Base-by-base conservation (phyloP, 192 early-diverging fungal genomes). In the Rhizoclosmatium globosum region DNA sequence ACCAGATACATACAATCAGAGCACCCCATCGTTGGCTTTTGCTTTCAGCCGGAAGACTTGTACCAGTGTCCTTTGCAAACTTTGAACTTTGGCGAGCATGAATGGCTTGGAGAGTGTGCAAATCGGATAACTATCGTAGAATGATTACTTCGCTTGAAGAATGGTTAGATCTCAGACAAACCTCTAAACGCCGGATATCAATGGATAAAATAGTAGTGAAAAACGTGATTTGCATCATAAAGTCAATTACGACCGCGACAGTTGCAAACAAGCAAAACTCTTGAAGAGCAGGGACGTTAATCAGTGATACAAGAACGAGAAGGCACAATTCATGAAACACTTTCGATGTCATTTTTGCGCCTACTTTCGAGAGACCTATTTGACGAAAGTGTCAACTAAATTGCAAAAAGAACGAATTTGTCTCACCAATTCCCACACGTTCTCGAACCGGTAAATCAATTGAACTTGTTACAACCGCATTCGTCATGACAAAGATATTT, bases 211-310 rank as follows among this genome's bases (percentile, higher is more conserved):
- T 90, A 0, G 93, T 90, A 44, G 90, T 86, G 65, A 94, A 94
- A 76, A 95, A 94, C 1, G 94, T 92, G 75, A 95, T 88, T 76
- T 94, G 92, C 64, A 95, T 73, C n/a, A 93, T 82, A 79, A 91
- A 94, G 78, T 94, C 93, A 67, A 95, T 91, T 11, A 94, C 81
- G 38, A 95, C 80, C 19, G 91, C 87, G 3, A 91, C 84, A 15
- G 87, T 83, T 1, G 86, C 87, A 75, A 94, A 93, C 2, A 92
- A 80, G 65, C 92, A 94, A 81, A 94, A 95, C 70, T 95, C 93
- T 84, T 88, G 69, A 6, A 95, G 85, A 2, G 91, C 84, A 39
- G 85, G 86, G 4, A 89, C 83, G 13, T 86, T 87, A 47, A 89
- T 91, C 31, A 82, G 82, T 2, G 89, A 85, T 3, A 91, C 92